Evolutionary conservation across 75 land plant genomes (phyloP), one percentile per base, ranked within the genome.

Genomic region (Cunninghamia lanceolata): DNA sequence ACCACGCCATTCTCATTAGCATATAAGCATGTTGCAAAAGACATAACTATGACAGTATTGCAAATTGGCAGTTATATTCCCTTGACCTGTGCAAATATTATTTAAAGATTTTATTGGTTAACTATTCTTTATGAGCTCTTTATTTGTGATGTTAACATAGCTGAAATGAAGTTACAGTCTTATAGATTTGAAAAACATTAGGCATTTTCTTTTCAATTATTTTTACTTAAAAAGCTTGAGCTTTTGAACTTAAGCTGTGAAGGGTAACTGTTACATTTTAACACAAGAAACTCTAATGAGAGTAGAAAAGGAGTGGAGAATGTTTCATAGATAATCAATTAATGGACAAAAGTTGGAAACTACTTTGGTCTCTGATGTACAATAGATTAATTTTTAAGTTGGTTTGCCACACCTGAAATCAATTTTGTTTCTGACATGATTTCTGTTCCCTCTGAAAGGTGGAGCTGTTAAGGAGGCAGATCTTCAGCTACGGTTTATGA

Each of bases 371-470:
- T 63, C n/a, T 63, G 0, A 63, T 63, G 68, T 0, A 25, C 9
- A 28, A 28, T 63, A 63, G 30, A 63, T 8, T 63, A 25, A 63
- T 21, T 28, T 63, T 34, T 38, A 38, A 17, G 21, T 80, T 43
- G 4, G 2, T 11, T 43, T n/a, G n/a, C 47, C 45, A 80, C 39
- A 25, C 43, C 47, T 43, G 11, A 13, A 80, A 8, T 43, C 40
- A 25, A 28, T 28, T 28, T 80, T 78, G 25, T 6, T 40, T 42
- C 45, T 40, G 47, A 80, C 40, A 45, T 80, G n/a, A 80, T 28
- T 45, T 80, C n/a, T 80, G 47, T 45, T 80, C 25, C 47, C n/a
- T 45, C 30, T 80, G 50, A 80, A 80, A 80, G 82, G 50, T 80
- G 32, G 50, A 80, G 82, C 10, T 80, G 47, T 47, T 45, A 40